Evolutionary conservation across 345 rosid genomes (phyloP), one percentile per base, ranked within the genome.

Genomic region (Toxicodendron radicans): DNA sequence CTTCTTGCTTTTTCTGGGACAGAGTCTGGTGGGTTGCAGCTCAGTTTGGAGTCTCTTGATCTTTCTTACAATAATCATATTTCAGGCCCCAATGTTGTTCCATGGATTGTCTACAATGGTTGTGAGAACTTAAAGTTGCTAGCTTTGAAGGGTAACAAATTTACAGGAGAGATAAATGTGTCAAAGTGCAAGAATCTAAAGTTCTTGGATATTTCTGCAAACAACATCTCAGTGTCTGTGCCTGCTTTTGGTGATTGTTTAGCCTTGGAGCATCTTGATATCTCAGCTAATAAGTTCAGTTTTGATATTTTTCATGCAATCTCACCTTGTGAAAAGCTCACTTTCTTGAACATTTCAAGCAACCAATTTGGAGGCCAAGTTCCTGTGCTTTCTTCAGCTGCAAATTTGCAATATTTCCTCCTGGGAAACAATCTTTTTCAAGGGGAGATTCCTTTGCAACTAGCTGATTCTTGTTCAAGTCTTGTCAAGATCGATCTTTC

Each of bases 401-500:
- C 79, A 64, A 84, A 68, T 53, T 75, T 95, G 73, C 83, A 76
- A 83, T 81, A 68, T 13, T 86, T 93, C 49, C 85, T 87, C 43
- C 84, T 95, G 3, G 84, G 85, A 2, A 67, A 6, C 13, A 95
- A 91, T 66, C 35, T 56, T 1, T 95, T 95, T 70, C 76, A 70
- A 48, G 99, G 99, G 21, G 85, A 76, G 80, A 86, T 95, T 71
- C 99, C 98, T 35, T 68, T 75, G 79, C 43, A 78, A 81, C 89
- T 95, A 6, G 58, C 85, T 52, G 89, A 79, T 74, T 88, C 86
- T 65, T 95, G 99, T 73, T 72, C 86, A 48, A 80, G 90, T 73
- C 97, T 95, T 64, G 77, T 86, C 21, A 76, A 67, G 70, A 90
- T 95, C 61, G 97, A 93, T 84, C 92, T 95, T 82, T 93, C 98